phyloP scores from a whole-genome alignment of 805 yeast species.

The Cyberlindnera euphorbiiphila region DNA sequence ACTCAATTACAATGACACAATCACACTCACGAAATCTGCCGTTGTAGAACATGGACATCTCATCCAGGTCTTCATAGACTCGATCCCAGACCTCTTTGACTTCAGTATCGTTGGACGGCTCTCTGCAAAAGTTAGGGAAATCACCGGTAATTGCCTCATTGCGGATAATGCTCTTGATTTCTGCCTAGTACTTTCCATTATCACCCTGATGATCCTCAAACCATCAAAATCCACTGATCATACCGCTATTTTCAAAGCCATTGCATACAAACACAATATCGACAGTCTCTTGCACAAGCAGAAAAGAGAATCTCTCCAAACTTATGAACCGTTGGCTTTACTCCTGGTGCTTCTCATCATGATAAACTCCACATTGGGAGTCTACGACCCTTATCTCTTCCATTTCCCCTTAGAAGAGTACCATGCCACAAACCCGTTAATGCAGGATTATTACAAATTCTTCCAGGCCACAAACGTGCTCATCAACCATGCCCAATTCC shows the following conservation, averaged over 20 bases:
- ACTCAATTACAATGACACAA: background rate
- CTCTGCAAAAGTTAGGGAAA: slow-evolving; percentile 4
- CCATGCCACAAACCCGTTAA: slow-evolving; percentile 5
- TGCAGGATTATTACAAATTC: slow-evolving; percentile 16
- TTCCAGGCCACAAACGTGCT: slow-evolving; percentile 16
- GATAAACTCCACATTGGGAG: slow-evolving; percentile 20
- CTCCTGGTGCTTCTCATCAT: slow-evolving; percentile 15
- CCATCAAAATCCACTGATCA: slow-evolving; percentile 1
- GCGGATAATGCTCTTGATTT: slow-evolving; percentile 7
- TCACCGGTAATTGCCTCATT: slow-evolving; percentile 11
- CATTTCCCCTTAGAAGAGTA: slow-evolving; percentile 3
- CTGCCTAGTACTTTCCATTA: slow-evolving; percentile 7
- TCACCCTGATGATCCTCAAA: slow-evolving; percentile 6
- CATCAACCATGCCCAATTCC: slow-evolving; percentile 14
- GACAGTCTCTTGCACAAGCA: slow-evolving; percentile 3
- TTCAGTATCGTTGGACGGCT: slow-evolving; percentile 5
- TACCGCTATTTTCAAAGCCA: slow-evolving; percentile 2
- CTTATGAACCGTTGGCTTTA: slow-evolving; percentile 6
- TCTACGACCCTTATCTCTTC: slow-evolving; percentile 16
- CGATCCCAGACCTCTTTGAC: slow-evolving; percentile 11
- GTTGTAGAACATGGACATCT: slow-evolving; percentile 11
- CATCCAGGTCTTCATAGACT: slow-evolving; percentile 6
- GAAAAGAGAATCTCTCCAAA: slow-evolving; percentile 2
- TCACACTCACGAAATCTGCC: slow-evolving; percentile 3
- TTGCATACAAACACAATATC: slow-evolving; percentile 7